Evolutionary conservation across 2,329 filamentous ascomycete species (phyloP), one percentile per base, ranked within the genome.

Genomic region (Aureobasidium uvarum): DNA sequence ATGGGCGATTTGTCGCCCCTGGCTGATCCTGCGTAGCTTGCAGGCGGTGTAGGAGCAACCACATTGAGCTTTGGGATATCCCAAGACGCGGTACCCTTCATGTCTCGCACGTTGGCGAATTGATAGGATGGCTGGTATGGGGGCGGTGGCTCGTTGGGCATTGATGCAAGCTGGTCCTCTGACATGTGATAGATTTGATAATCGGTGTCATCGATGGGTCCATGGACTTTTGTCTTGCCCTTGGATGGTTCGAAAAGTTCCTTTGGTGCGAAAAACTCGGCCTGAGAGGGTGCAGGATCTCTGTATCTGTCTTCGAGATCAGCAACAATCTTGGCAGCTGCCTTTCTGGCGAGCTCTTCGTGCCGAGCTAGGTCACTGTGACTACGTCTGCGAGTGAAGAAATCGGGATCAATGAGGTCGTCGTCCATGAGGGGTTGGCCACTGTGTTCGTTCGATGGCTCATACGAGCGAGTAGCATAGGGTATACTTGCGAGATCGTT

Each of bases 41-140:
- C 80, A 11, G 82, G 82, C 23, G 85, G 85, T 7, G 85, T 87
- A 2, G 85, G 83, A 54, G 83, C 80, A 62, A 86, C 84, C 28
- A 86, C 75, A 50, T 82, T 84, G 18, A 87, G 76, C n/a, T 71
- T 74, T 13, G 84, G 84, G 23, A 86, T 80, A 20, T 65, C 51
- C 65, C 65, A 63, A 6, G 65, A 31, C 33, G 33, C 13, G 7
- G 18, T 11, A 20, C 55, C 25, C 14, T 52, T 60, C 20, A n/a
- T 20, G 14, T 36, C 59, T 25, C n/a, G 31, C 16, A 20, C 10
- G 8, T 31, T 25, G 3, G 43, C 20, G 18, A 43, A 18, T 3
- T 50, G 28, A 31, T 48, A 41, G 2, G 52, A 48, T 50, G 51
- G 8, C 16, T 65, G 43, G 16, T 78, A 79, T 2, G 73, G 69